Base-by-base conservation (phyloP, 306 rosid genomes). In the Cajanus cajan region DNA sequence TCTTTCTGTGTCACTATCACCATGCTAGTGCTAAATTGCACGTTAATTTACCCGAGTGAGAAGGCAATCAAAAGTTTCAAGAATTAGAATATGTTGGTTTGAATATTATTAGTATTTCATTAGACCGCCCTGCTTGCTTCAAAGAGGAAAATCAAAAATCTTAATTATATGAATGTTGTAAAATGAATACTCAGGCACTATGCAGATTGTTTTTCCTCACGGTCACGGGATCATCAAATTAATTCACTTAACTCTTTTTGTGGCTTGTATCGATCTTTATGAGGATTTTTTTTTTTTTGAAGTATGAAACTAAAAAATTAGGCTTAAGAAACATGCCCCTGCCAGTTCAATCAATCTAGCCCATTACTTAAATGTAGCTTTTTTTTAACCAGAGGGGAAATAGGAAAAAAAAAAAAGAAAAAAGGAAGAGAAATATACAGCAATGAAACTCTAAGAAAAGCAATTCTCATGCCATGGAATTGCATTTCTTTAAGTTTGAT, bases 1-100 rank as follows among this genome's bases (percentile, higher is more conserved):
- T 57, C 68, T 68, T 68, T 41, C 33, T 58, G 28, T 47, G 63
- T 48, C 71, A 59, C 19, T 31, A 7, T 77, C 81, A 68, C 39
- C 51, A 36, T 19, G 73, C 44, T 24, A 39, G 69, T 74, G 69
- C 41, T 59, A 39, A 41, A 44, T 33, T 47, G 47, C 63, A 64
- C 15, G 4, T 59, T 43, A 14, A 74, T 24, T 18, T 14, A 74
- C 39, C 41, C 8, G 28, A 21, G 52, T 37, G 67, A 73, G 22
- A 40, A 21, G 78, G 67, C 24, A 37, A 52, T 61, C 52, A 52
- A 52, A 54, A 72, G 52, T 54, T 72, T 54, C 51, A 55, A 37
- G 37, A 72, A 36, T 7, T 55, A 55, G 22, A 40, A 39, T 13
- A 73, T 54, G 22, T 62, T 62, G 21, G 24, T 31, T 31, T 61